Evolutionary conservation across 176 grass and related monocot genomes (phyloP), one percentile per base, ranked within the genome.

Genomic region (Elymus sibiricus): DNA sequence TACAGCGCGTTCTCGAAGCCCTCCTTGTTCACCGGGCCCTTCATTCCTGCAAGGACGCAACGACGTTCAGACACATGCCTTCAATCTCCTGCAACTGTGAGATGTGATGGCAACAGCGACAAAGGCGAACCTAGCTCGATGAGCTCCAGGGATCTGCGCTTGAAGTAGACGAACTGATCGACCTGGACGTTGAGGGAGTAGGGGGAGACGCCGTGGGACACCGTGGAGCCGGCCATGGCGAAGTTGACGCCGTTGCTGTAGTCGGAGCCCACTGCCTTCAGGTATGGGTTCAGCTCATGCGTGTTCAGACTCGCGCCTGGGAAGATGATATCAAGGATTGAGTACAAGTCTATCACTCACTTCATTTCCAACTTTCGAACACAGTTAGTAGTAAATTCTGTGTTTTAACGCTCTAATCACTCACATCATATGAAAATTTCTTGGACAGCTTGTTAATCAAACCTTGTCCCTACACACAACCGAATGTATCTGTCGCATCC

Each of bases 171-270:
- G 32, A 98, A 98, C 83, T 98, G 95, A 34, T 88, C 79, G 9
- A 95, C 55, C 83, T 98, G 95, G 67, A 95, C 89, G 40, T 92
- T 84, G 68, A 94, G 49, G 40, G 93, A 89, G 70, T 92, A 98
- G 42, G 81, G 43, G 34, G 86, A 77, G 64, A 80, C 68, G 8
- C 84, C 84, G 5, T 92, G 93, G 0, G 73, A 43, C 26, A 81
- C 87, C 6, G 83, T 90, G 0, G 93, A 89, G 60, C 95, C 95
- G 1, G 87, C 79, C 77, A 98, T 88, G 22, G 95, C 95, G 11
- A 98, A 98, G 77, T 98, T 95, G 53, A 84, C 93, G 5, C 95
- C 95, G 49, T 95, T 95, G 80, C 83, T 93, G 87, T 95, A 98
- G 80, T 98, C 86, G 38, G 93, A 90, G 46, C 91, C 93, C 25